Percentiles rank a stretch among this genome's conserved stretches.
Evolutionary conservation across 805 yeast species (phyloP).

Genomic region (Tetrapisispora nanseiensis): DNA sequence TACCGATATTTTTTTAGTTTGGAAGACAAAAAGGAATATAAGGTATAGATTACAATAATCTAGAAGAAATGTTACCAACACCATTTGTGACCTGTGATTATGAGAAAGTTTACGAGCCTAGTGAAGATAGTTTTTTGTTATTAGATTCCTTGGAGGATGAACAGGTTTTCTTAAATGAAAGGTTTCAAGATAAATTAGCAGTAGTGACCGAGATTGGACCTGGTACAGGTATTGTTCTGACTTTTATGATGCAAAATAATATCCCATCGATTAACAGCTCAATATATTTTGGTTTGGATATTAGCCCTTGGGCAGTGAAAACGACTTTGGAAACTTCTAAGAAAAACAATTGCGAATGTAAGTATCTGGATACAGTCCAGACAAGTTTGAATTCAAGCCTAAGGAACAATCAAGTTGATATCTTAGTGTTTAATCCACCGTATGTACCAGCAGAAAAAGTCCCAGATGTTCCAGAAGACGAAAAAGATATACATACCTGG

Average conservation of each 20-base stretch:
- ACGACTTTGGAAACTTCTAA: conserved; percentile 39
- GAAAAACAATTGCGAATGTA: conserved; percentile 23
- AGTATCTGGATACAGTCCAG: conserved; percentile 41
- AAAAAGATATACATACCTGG: conserved; percentile 52
- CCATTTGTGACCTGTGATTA: conserved; percentile 56
- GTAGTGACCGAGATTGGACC: conserved; percentile 77
- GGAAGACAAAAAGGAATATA: background rate
- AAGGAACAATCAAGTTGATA: conserved; percentile 42
- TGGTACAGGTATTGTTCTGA: conserved; percentile 83
- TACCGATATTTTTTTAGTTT: too few species aligned
- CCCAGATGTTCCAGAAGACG: conserved; percentile 45
- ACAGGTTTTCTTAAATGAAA: conserved; percentile 25
- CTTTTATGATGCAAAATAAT: conserved; percentile 53
- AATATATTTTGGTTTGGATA: conserved; percentile 59
- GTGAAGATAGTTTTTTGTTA: conserved; percentile 83
- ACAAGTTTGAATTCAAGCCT: conserved; percentile 48
- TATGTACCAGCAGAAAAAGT: conserved; percentile 83
- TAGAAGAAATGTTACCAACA: conserved; percentile 61
- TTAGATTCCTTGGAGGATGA: conserved; percentile 72
- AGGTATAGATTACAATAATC: background rate
- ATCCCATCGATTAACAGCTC: conserved; percentile 37
- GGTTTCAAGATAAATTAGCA: conserved; percentile 33
- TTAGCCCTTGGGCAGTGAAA: conserved; percentile 68
- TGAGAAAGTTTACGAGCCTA: conserved; percentile 83
- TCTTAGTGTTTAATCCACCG: conserved; percentile 88